Evolutionary conservation across 1,284 basidiomycete species (phyloP).

Genomic region (Cystobasidiaceae sp.): DNA sequence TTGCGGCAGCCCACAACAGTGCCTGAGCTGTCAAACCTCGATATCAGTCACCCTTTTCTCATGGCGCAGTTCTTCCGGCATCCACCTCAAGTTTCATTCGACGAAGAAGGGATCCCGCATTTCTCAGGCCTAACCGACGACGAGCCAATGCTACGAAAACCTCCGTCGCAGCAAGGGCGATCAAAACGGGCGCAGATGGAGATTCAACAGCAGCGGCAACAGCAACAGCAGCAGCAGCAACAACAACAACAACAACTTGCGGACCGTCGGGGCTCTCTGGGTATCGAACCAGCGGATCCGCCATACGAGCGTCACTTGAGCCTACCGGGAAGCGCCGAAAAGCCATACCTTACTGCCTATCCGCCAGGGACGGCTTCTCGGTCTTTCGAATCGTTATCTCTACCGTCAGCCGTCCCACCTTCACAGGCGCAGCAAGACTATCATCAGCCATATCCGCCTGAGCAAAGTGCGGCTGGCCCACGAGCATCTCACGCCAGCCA

Average conservation of each 20-base stretch:
- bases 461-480: neutral
- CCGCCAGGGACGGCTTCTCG: no score
- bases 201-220: neutral
- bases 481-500: neutral
- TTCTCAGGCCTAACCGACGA: constrained; percentile 27
- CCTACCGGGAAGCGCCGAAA: no score
- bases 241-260: neutral
- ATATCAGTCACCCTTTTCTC: constrained; percentile 53
- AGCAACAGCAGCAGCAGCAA: neutral
- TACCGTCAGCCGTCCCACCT: no score
- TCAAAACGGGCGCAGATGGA: neutral
- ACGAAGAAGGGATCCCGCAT: constrained; percentile 17
- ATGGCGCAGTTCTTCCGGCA: constrained; percentile 34
- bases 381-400: no score
- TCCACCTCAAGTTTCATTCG: constrained; percentile 38
- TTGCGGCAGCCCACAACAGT: constrained; percentile 80
- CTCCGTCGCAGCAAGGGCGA: neutral
- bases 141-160: constrained; percentile 25
- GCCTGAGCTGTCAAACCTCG: constrained; percentile 75
- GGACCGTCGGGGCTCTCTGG: neutral
- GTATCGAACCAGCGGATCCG: neutral
- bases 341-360: no score
- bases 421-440: no score
- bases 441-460: neutral
- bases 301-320: no score